Evolutionary conservation across 176 grass and related monocot species (phyloP).

Genomic region (Aegilops longissima): DNA sequence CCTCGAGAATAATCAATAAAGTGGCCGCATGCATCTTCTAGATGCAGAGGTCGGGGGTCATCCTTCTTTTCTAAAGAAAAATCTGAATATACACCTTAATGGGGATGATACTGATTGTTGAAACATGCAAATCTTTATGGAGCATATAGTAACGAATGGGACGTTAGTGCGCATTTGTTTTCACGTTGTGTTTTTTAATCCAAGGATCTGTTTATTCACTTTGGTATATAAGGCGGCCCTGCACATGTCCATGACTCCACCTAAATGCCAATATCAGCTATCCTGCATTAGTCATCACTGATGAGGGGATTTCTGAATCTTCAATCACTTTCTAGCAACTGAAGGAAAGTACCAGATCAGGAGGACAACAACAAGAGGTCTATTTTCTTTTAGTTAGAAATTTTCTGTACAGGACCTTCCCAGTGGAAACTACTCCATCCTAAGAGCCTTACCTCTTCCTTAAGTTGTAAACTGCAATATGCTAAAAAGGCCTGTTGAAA

Average conservation of each 20-base stretch:
- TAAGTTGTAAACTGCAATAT: not conserved
- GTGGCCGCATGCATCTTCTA: too few relatives aligned
- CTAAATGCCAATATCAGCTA: not conserved
- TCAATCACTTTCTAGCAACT: not conserved
- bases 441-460: not conserved
- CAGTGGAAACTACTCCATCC: not conserved
- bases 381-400: not conserved
- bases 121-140: too few relatives aligned
- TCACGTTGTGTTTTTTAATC: too few relatives aligned
- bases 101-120: too few relatives aligned
- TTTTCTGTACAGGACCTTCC: not conserved
- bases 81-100: too few relatives aligned
- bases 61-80: too few relatives aligned
- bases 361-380: too few relatives aligned
- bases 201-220: too few relatives aligned
- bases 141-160: not conserved
- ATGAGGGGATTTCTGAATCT: not conserved
- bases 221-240: not conserved
- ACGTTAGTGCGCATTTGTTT: not conserved
- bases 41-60: too few relatives aligned
- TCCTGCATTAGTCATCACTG: not conserved
- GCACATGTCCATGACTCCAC: not conserved
- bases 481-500: not conserved
- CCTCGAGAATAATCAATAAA: too few relatives aligned
- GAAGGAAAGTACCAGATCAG: too few relatives aligned